These are phyloP conservation scores for Pseudogymnoascus sp. DNA, from an alignment of 2,329 filamentous ascomycete genomes.

Conservation along the genomic window DNA sequence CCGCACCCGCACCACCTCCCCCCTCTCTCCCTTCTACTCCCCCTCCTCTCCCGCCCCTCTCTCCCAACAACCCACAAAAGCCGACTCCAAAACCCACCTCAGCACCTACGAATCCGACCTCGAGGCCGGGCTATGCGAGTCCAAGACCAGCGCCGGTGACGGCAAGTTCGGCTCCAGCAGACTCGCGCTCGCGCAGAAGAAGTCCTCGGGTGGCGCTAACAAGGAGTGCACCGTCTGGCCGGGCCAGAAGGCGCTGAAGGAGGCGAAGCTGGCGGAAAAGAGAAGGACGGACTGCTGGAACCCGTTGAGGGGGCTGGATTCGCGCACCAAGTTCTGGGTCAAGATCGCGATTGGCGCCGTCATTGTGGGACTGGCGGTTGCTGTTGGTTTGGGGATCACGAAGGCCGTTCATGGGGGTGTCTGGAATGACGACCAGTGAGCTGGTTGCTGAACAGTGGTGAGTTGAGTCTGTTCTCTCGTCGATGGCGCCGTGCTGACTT, in stretches of 20 bases:
- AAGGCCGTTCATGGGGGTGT: conserved; percentile 53
- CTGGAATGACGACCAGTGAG: conserved; percentile 34
- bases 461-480: not conserved
- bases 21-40: conserved; percentile 20
- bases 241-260: conserved; percentile 52
- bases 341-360: conserved; percentile 49
- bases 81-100: conserved; percentile 19
- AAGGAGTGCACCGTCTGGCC: conserved; percentile 54
- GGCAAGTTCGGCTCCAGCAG: not conserved
- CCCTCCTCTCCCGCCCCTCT: conserved; percentile 14
- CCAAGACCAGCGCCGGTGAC: conserved; percentile 4
- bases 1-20: not conserved
- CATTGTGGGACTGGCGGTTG: conserved; percentile 47
- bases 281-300: conserved; percentile 46
- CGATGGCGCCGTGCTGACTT: not conserved
- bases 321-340: conserved; percentile 45
- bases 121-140: conserved; percentile 15
- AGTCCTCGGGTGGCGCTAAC: not conserved
- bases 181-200: not conserved
- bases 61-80: conserved; percentile 19
- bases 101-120: conserved; percentile 19
- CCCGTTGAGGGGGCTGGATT: conserved; percentile 46
- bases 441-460: not conserved
- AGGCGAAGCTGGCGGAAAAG: conserved; percentile 50
- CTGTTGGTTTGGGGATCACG: conserved; percentile 53